Evolutionary conservation across 2,329 filamentous ascomycete species (phyloP).

Genomic region (Plectosphaerella plurivora): DNA sequence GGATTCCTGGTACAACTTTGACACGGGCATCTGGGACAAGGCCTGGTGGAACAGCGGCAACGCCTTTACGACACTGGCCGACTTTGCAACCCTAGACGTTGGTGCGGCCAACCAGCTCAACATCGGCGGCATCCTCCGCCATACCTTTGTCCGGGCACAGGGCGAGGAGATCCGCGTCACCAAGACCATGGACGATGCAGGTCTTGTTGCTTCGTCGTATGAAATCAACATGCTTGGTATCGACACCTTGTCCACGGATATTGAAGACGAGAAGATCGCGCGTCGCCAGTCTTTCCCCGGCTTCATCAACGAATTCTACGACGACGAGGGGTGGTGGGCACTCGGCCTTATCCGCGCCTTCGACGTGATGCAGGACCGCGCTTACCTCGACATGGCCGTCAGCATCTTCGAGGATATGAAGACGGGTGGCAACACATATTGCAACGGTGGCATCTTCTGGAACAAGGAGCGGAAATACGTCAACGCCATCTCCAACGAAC

Average conservation of each 20-base stretch:
- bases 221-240: constrained; percentile 23
- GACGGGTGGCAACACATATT: constrained; percentile 39
- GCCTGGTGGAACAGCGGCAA: constrained; percentile 74
- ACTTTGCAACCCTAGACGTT: constrained; percentile 38
- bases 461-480: constrained; percentile 47
- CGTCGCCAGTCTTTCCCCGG: constrained; percentile 22
- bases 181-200: constrained; percentile 30
- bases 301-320: constrained; percentile 51
- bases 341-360: constrained; percentile 53
- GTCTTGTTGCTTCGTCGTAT: constrained; percentile 33
- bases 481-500: constrained; percentile 54
- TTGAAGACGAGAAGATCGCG: constrained; percentile 14
- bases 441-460: constrained; percentile 54
- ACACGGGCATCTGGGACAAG: constrained; percentile 58
- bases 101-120: constrained; percentile 29
- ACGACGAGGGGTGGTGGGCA: constrained; percentile 63
- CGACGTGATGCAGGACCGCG: constrained; percentile 45
- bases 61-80: constrained; percentile 56
- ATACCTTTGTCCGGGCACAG: constrained; percentile 42
- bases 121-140: constrained; percentile 34
- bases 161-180: constrained; percentile 26
- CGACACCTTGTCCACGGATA: neutral
- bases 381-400: constrained; percentile 50
- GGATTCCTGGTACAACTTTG: constrained; percentile 51
- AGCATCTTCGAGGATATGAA: constrained; percentile 54